These are phyloP conservation scores for Globisporangium cederbergense DNA, from an alignment of 352 stramenopile genomes.

Conservation along the genomic window DNA sequence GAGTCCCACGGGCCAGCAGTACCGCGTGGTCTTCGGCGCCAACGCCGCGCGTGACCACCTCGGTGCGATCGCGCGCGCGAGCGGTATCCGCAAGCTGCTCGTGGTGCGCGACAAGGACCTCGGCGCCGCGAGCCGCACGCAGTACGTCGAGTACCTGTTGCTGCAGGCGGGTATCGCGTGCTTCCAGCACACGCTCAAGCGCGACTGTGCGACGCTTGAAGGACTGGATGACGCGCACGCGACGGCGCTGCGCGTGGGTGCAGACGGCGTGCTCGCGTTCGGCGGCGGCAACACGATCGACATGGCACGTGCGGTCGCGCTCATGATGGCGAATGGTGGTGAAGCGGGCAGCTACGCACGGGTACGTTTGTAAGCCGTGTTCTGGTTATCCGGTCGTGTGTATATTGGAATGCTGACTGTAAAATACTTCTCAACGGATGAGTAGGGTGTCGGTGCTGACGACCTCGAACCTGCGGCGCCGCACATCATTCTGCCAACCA, in stretches of 20 bases:
- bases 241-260: constrained; percentile 56
- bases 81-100: constrained; percentile 64
- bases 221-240: constrained; percentile 50
- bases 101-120: constrained; percentile 63
- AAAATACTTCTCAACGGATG: neutral
- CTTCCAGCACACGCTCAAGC: constrained; percentile 72
- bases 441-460: neutral
- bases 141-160: constrained; percentile 71
- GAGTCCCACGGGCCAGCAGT: constrained; percentile 35
- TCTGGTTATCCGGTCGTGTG: neutral
- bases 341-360: constrained; percentile 30
- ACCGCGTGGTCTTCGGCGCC: constrained; percentile 46
- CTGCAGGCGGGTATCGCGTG: constrained; percentile 64
- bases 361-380: neutral
- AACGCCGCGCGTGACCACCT: constrained; percentile 41
- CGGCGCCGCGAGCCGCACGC: constrained; percentile 45
- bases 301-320: constrained; percentile 48
- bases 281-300: constrained; percentile 65
- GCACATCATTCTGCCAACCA: constrained; percentile 60
- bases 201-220: constrained; percentile 59
- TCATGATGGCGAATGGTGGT: constrained; percentile 47
- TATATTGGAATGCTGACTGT: neutral
- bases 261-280: constrained; percentile 66
- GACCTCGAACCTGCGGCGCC: constrained; percentile 29
- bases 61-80: constrained; percentile 28